phyloP scores from a whole-genome alignment of 441 rosid species.

The Corymbia citriodora region DNA sequence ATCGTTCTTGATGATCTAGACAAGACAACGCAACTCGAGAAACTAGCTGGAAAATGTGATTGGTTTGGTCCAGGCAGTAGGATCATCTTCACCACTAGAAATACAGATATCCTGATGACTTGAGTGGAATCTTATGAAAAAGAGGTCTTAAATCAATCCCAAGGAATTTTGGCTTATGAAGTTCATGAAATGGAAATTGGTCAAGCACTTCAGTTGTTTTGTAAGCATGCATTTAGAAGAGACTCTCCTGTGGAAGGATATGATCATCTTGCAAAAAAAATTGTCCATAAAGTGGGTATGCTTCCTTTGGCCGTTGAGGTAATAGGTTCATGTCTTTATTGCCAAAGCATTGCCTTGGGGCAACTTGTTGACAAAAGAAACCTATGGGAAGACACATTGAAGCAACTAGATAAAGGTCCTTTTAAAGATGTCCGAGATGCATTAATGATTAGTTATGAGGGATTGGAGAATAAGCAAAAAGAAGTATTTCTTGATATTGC shows the following conservation, averaged over 20 bases:
- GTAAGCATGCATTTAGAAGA: not conserved
- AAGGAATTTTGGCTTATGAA: not conserved
- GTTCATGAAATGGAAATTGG: not conserved
- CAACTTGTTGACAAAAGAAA: not conserved
- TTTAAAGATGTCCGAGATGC: not conserved
- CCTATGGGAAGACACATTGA: not conserved
- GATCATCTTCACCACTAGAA: not conserved
- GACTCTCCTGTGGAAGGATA: fast-evolving
- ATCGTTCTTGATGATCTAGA: not conserved
- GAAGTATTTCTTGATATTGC: not conserved
- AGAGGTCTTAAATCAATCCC: not conserved
- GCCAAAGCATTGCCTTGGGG: fast-evolving
- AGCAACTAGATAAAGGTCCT: not conserved
- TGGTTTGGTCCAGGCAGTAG: not conserved
- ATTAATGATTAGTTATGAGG: not conserved
- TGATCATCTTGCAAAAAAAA: not conserved
- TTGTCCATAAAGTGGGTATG: fast-evolving
- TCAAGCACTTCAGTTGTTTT: not conserved
- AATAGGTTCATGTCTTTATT: not conserved
- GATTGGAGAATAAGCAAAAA: not conserved
- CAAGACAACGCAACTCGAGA: not conserved
- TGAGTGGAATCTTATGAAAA: fast-evolving
- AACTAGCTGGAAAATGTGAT: not conserved
- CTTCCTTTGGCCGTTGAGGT: not conserved
- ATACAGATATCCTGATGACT: not conserved